Conservation (phyloP, 768 basidiomycete species). For the Podaxis pistillaris region DNA sequence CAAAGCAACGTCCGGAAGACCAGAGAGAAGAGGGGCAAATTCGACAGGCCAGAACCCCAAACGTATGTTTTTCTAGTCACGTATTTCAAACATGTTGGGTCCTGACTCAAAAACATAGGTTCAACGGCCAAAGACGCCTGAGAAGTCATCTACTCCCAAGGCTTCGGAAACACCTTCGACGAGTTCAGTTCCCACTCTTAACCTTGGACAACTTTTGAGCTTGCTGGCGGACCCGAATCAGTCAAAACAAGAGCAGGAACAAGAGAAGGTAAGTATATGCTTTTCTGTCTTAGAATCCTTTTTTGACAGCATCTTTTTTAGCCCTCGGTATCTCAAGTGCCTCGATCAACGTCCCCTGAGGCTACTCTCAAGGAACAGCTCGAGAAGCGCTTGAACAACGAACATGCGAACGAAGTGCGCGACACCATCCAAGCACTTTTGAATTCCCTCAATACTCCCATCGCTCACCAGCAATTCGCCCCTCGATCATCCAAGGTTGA, state of each 20-base stretch:
- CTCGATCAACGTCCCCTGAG: neutral
- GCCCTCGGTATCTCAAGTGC: neutral
- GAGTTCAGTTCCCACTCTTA: neutral
- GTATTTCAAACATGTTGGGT: neutral
- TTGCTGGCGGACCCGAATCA: neutral
- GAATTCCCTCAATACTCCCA: slow-evolving; percentile 29
- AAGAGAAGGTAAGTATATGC: neutral
- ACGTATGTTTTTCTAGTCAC: neutral
- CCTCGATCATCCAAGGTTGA: neutral
- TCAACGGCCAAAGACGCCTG: neutral
- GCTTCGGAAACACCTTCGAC: neutral
- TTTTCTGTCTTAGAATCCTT: neutral
- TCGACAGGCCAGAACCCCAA: neutral
- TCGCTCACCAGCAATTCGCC: slow-evolving; percentile 2
- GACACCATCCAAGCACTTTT: slow-evolving; percentile 41
- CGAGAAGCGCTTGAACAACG: slow-evolving; percentile 28
- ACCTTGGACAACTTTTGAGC: neutral
- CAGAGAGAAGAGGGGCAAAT: neutral
- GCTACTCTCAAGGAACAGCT: slow-evolving; percentile 29
- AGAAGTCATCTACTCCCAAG: neutral
- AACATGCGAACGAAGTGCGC: slow-evolving; percentile 30
- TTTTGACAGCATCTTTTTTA: neutral
- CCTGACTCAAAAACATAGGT: neutral
- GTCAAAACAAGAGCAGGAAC: neutral
- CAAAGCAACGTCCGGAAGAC: neutral